Conservation (phyloP, 257 asterid species). For the Buddleja alternifolia region DNA sequence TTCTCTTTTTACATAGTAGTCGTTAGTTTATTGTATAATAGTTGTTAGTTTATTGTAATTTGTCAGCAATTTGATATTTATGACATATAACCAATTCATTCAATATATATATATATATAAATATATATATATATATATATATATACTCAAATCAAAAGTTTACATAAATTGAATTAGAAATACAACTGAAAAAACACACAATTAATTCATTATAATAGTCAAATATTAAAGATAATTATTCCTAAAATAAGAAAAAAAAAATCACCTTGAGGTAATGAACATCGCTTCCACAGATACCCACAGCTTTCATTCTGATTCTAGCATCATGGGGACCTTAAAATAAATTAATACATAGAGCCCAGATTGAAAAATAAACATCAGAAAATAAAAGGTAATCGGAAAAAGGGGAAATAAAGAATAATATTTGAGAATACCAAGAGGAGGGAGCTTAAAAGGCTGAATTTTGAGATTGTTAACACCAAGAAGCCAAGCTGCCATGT, state of each 20-base stretch:
- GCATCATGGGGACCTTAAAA: constrained; percentile 78
- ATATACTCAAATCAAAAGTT: not conserved
- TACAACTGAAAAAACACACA: not conserved
- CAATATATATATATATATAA: too few species aligned
- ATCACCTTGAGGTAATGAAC: constrained; percentile 89
- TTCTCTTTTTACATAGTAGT: too few species aligned
- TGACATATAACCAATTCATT: too few species aligned
- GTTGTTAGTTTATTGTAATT: too few species aligned
- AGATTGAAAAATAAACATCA: constrained; percentile 10
- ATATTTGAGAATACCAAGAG: constrained; percentile 57
- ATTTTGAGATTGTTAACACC: constrained; percentile 78
- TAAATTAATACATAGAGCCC: constrained; percentile 1
- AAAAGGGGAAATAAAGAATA: not conserved
- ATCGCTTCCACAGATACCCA: constrained; percentile 98
- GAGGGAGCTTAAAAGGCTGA: constrained; percentile 81
- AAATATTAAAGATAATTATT: not conserved
- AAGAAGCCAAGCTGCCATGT: constrained; percentile 98
- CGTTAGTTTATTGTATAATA: too few species aligned
- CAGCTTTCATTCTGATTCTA: constrained; percentile 91
- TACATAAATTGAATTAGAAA: not conserved
- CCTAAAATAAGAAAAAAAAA: constrained; percentile 5
- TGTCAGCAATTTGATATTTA: too few species aligned
- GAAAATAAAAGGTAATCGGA: too few species aligned
- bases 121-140: too few species aligned
- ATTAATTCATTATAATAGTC: not conserved